A percentile compares a stretch with the other conserved stretches of the same genome.
These are phyloP conservation scores for Athelia psychrophila DNA, from an alignment of 1,284 basidiomycete species.

Conservation along the genomic window DNA sequence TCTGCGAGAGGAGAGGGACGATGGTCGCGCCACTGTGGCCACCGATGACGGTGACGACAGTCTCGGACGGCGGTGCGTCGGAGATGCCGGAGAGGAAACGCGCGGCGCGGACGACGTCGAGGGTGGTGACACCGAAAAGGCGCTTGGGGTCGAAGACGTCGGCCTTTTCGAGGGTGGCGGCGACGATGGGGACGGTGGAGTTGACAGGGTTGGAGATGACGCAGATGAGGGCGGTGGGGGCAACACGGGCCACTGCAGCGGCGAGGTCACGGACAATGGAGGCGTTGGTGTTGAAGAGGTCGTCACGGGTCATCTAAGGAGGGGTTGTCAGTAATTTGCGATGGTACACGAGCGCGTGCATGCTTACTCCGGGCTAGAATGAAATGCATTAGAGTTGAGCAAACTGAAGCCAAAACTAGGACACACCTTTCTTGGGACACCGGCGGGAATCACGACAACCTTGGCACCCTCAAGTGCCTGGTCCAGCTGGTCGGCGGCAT, in stretches of 20 bases:
- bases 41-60: conserved; percentile 86
- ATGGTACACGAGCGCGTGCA: conserved; percentile 10
- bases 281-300: conserved; percentile 98
- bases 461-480: conserved; percentile 83
- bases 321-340: conserved; percentile 24
- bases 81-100: conserved; percentile 85
- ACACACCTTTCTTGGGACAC: conserved; percentile 89
- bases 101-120: conserved; percentile 94
- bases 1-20: conserved; percentile 92
- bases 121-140: conserved; percentile 90
- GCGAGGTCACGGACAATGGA: conserved; percentile 97
- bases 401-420: conserved; percentile 2
- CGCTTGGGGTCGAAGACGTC: conserved; percentile 88
- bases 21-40: conserved; percentile 98
- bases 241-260: conserved; percentile 79
- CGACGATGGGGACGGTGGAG: conserved; percentile 97
- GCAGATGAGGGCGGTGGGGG: conserved; percentile 89
- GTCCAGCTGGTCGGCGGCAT: conserved; percentile 81
- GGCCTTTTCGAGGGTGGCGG: conserved; percentile 88
- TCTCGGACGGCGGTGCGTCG: conserved; percentile 65
- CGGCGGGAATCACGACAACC: conserved; percentile 97
- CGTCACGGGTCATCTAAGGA: conserved; percentile 90
- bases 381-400: conserved; percentile 15
- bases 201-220: conserved; percentile 98
- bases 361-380: conserved; percentile 69